These are phyloP conservation scores for Candida pseudoglaebosa DNA, from an alignment of 805 yeast genomes.

Conservation along the genomic window DNA sequence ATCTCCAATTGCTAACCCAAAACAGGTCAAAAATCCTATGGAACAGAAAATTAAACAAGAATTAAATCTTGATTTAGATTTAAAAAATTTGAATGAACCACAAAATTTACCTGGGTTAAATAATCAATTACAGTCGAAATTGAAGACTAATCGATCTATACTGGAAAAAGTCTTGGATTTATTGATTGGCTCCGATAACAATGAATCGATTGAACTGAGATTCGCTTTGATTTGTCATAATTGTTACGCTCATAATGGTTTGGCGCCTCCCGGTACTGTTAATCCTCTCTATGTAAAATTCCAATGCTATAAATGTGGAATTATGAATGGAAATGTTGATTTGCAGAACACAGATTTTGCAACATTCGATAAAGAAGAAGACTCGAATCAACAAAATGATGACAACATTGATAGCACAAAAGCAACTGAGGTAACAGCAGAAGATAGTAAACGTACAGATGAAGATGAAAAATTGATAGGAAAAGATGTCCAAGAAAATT, in stretches of 20 bases:
- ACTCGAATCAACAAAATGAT: too few relatives aligned
- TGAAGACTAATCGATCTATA: constrained; percentile 16
- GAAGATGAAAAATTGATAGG: too few relatives aligned
- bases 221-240: constrained; percentile 67
- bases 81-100: not conserved
- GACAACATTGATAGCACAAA: too few relatives aligned
- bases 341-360: constrained; percentile 1
- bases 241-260: constrained; percentile 73
- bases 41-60: constrained; percentile 5
- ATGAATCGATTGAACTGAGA: constrained; percentile 56
- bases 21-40: constrained; percentile 1
- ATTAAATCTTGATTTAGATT: constrained; percentile 7
- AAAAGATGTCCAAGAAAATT: too few relatives aligned
- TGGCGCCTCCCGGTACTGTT: constrained; percentile 66
- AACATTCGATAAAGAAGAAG: not conserved
- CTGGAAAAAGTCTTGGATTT: constrained; percentile 37
- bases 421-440: not conserved
- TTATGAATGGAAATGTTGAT: constrained; percentile 26
- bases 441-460: not conserved
- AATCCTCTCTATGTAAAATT: constrained; percentile 50
- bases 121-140: not conserved
- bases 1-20: constrained; percentile 2
- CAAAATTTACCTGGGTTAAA: not conserved
- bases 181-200: constrained; percentile 52
- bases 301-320: constrained; percentile 64